These are phyloP conservation scores for Fusarium drepaniforme DNA, from an alignment of 2,329 filamentous ascomycete species.

Conservation along the genomic window DNA sequence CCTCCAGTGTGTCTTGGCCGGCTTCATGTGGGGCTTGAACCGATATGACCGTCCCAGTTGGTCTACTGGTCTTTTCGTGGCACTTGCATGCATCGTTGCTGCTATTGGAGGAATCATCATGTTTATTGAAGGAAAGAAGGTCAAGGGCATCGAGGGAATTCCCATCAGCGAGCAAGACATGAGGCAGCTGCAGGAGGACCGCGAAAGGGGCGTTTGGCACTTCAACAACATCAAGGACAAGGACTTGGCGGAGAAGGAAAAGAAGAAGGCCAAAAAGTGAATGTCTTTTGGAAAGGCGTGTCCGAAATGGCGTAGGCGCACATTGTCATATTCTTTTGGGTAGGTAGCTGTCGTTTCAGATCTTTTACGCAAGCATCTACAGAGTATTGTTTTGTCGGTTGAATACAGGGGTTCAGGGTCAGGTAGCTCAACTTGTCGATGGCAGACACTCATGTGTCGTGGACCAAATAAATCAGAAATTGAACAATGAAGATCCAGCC, in stretches of 20 bases:
- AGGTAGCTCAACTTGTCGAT: neutral
- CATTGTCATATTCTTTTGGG: neutral
- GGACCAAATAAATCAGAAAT: neutral
- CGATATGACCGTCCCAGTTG: constrained; percentile 80
- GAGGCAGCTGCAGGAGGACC: constrained; percentile 63
- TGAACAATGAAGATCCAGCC: neutral
- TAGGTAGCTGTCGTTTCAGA: constrained; percentile 6
- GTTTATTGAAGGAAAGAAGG: constrained; percentile 77
- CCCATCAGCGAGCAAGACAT: constrained; percentile 69
- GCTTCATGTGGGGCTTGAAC: constrained; percentile 87
- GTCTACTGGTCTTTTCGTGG: constrained; percentile 85
- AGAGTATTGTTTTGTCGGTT: neutral
- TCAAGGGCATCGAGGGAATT: constrained; percentile 80
- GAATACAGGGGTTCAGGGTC: constrained; percentile 2
- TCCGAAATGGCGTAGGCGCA: neutral
- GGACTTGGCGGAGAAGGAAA: constrained; percentile 33
- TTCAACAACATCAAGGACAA: constrained; percentile 60
- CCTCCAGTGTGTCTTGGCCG: constrained; percentile 78
- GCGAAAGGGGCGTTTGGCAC: constrained; percentile 67
- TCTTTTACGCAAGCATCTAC: neutral
- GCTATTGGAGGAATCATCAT: constrained; percentile 77
- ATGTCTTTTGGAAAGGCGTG: neutral
- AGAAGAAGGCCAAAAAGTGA: constrained; percentile 42
- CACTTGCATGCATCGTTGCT: constrained; percentile 77
- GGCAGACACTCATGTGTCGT: neutral